A percentile compares a stretch with the other conserved stretches of the same genome.
Evolutionary conservation across 2,329 filamentous ascomycete species (phyloP).

Genomic region (Diplodia corticola): DNA sequence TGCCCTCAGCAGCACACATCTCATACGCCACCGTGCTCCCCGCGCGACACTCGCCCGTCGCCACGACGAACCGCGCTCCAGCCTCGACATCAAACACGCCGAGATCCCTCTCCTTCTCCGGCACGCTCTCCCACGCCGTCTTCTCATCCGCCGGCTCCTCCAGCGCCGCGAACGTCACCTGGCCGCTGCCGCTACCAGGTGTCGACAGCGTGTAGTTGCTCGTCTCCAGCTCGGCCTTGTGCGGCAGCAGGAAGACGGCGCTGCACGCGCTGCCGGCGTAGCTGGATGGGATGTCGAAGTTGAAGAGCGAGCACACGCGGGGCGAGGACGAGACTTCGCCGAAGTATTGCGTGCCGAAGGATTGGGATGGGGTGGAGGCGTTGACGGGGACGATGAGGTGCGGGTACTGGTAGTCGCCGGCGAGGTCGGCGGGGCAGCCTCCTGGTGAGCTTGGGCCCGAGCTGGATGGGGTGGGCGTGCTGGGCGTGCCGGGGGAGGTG

Average conservation of each 20-base stretch:
- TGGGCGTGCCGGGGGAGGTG: slow-evolving; percentile 10
- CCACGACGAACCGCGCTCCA: slow-evolving; percentile 57
- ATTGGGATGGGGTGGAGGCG: slow-evolving; percentile 26
- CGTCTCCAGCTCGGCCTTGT: slow-evolving; percentile 58
- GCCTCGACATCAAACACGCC: slow-evolving; percentile 49
- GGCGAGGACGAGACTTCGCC: slow-evolving; percentile 35
- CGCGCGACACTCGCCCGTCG: slow-evolving; percentile 56
- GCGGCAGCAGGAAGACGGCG: slow-evolving; percentile 66
- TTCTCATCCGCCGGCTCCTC: slow-evolving; percentile 44
- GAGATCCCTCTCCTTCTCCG: slow-evolving; percentile 47
- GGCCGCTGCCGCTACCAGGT: too few species aligned
- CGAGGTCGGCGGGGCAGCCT: slow-evolving; percentile 32
- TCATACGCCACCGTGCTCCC: slow-evolving; percentile 55
- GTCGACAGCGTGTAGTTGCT: slow-evolving; percentile 53
- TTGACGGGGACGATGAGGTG: slow-evolving; percentile 39
- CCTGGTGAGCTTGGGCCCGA: too few species aligned
- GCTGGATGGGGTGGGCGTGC: slow-evolving; percentile 11
- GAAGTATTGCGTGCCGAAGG: slow-evolving; percentile 30
- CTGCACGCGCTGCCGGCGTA: slow-evolving; percentile 59
- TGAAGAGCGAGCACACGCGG: slow-evolving; percentile 44
- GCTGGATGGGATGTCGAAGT: slow-evolving; percentile 47
- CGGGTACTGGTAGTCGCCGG: slow-evolving; percentile 32
- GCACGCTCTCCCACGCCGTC: slow-evolving; percentile 58
- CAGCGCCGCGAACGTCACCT: slow-evolving; percentile 55
- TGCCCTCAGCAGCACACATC: slow-evolving; percentile 52